A percentile compares a stretch with the other conserved stretches of the same genome.
These are phyloP conservation scores for Podospora pseudopauciseta DNA, from an alignment of 495 filamentous ascomycete species.

Conservation along the genomic window DNA sequence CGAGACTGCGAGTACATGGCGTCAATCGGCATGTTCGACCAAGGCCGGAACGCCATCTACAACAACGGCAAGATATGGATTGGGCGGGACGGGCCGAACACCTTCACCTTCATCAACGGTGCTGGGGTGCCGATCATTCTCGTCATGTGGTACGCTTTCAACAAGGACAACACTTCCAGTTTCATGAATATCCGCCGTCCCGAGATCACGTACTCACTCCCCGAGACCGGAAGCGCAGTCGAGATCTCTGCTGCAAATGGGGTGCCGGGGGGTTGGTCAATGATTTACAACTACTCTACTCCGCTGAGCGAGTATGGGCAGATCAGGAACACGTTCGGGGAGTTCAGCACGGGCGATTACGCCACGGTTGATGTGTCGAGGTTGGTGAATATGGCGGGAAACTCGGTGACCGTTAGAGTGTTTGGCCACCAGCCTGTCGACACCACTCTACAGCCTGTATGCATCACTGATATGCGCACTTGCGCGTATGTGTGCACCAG, in stretches of 20 bases:
- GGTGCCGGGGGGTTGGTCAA: slow-evolving; percentile 30
- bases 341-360: slow-evolving; percentile 30
- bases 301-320: slow-evolving; percentile 31
- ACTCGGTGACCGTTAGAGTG: slow-evolving; percentile 27
- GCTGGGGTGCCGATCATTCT: slow-evolving; percentile 24
- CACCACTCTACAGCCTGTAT: not conserved
- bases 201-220: slow-evolving; percentile 31
- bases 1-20: slow-evolving; percentile 30
- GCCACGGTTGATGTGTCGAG: slow-evolving; percentile 38
- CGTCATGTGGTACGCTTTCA: slow-evolving; percentile 23
- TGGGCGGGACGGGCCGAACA: slow-evolving; percentile 27
- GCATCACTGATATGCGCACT: slow-evolving; percentile 22
- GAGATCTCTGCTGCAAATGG: slow-evolving; percentile 27
- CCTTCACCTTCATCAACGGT: slow-evolving; percentile 30
- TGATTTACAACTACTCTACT: slow-evolving; percentile 29
- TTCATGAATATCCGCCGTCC: slow-evolving; percentile 29
- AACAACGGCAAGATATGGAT: slow-evolving; percentile 26
- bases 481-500: slow-evolving; percentile 25
- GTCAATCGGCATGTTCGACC: slow-evolving; percentile 26
- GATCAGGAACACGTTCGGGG: slow-evolving; percentile 39
- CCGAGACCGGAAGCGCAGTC: slow-evolving; percentile 16
- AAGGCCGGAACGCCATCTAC: slow-evolving; percentile 24
- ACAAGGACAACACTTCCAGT: slow-evolving; percentile 19
- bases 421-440: not conserved
- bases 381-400: slow-evolving; percentile 39